Evolutionary conservation across 164 flowering plant species (phyloP), one percentile per base, ranked within the genome.

Genomic region (Vitis rotundifolia): DNA sequence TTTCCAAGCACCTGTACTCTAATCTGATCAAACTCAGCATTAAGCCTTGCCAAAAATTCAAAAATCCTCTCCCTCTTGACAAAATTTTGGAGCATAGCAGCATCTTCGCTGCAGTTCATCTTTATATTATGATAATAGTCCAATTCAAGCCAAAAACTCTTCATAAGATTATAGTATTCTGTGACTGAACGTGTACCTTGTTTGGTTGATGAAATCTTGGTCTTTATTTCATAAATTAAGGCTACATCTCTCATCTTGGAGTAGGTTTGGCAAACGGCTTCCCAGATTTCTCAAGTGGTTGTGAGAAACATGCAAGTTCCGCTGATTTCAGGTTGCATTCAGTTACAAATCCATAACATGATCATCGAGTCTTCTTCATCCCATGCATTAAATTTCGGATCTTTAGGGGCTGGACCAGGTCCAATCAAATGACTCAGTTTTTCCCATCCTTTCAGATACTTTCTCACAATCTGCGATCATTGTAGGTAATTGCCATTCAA

Each of bases 231-330:
- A n/a, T n/a, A n/a, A n/a, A 19, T 1, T 19, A 19, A 19, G 22
- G 22, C 0, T 19, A 0, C 0, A 0, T 19, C 22, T 19, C 22
- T 19, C 22, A 19, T 19, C 1, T 19, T 19, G 22, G 22, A 1
- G 22, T 19, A 19, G 22, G 1, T 19, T 19, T 19, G 22, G 22
- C 22, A 19, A 19, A 19, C 3, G 2, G 60, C 9, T 2, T 74
- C 77, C 69, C 66, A 69, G 0, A 74, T 74, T 9, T 57, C 73
- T 31, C 64, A 63, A 7, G 77, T 49, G 1, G 64, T 69, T 1
- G 53, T 6, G 1, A 74, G 16, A 53, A 69, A 68, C 68, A 63
- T 68, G 11, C 60, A 58, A 3, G 69, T 13, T 5, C 31, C 44
- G 11, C 60, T 62, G 37, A 63, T 70, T 44, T 70, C 31, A 3